Base-by-base conservation (phyloP, 2,329 filamentous ascomycete species). In the Amylocarpus encephaloides region DNA sequence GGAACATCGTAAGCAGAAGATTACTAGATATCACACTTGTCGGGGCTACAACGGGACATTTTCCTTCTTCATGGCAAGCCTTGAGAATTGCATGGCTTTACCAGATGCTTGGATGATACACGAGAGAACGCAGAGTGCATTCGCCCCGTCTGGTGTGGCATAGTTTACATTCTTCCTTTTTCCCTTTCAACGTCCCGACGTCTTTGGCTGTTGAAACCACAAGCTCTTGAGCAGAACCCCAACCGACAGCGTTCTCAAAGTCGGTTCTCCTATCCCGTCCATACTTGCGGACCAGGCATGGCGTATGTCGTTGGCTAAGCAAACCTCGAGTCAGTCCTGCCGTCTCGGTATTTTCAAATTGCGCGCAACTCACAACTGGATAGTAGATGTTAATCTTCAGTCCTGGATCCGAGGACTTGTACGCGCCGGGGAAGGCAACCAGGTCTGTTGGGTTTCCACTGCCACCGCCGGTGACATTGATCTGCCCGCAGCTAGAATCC, bases 351-450 rank as follows among this genome's bases (percentile, higher is more conserved):
- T 7, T 19, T 18, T 5, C 10, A 16, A 5, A 6, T 5, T 16
- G 5, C 4, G 4, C n/a, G 16, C 5, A 7, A 40, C 38, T 40
- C 16, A 40, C 38, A 40, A 40, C 38, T 16, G 38, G 38, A 32
- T 43, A 52, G 43, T 65, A 65, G 48, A 65, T 65, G 38, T 65
- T 64, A 12, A 53, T 57, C 1, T 44, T 58, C 29, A 58, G 59
- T 5, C 56, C 58, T 11, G 55, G 53, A 30, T 60, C 58, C 2
- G 43, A 50, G 1, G 55, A 58, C 13, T 46, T 53, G 39, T 62
- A 58, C 39, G 56, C 62, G 10, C 62, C 62, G 0, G 62, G 62
- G 33, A 65, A 64, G 3, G 56, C 50, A 15, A 64, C 62, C 1
- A 63, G 36, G 3, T 61, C 62, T 1, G 59, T 50, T 2, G 62